Conservation (phyloP, 345 rosid genomes). For the Heritiera fomes region DNA sequence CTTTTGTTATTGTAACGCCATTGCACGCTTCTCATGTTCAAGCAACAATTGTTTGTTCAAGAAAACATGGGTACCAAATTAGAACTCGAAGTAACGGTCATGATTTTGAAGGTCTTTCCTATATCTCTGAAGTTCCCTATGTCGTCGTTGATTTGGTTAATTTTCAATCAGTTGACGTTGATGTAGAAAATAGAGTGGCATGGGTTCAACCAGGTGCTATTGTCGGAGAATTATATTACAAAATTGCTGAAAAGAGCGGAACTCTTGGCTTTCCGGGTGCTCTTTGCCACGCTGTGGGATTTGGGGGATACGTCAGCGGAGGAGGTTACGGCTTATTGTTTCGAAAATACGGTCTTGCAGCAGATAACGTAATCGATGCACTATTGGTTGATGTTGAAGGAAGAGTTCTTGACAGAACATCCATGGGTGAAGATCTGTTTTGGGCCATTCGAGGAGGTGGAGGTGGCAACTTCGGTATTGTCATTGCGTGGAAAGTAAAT, state of each 20-base stretch:
- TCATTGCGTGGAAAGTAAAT: not conserved
- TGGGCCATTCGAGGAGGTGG: conserved; percentile 1
- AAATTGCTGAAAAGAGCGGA: too few relatives aligned
- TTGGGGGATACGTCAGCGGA: too few relatives aligned
- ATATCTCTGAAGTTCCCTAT: not conserved
- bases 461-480: not conserved
- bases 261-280: too few relatives aligned
- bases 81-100: not conserved
- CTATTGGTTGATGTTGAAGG: not conserved
- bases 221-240: not conserved
- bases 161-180: not conserved
- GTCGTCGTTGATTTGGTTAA: not conserved
- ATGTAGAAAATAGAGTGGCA: too few relatives aligned
- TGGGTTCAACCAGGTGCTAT: not conserved
- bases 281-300: too few relatives aligned
- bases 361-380: not conserved
- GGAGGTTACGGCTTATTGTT: too few relatives aligned
- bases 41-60: not conserved
- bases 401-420: not conserved
- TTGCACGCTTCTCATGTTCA: not conserved
- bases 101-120: not conserved
- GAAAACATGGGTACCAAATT: not conserved
- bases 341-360: not conserved
- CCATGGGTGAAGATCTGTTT: not conserved
- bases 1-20: not conserved